phyloP scores from a whole-genome alignment of 2,329 filamentous ascomycete species.

The Alternaria sp. region DNA sequence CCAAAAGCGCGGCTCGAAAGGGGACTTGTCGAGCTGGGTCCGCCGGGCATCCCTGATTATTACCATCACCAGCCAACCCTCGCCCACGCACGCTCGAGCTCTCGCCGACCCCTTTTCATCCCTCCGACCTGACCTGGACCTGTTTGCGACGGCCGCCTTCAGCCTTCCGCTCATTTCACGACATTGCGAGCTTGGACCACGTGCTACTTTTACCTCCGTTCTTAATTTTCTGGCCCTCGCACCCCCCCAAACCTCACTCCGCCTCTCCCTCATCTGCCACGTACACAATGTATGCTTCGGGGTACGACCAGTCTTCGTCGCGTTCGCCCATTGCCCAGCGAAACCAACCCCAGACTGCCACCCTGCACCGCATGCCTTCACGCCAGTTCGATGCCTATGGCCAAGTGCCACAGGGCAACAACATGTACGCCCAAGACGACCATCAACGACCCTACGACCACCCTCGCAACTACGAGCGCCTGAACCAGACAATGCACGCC shows the following conservation, averaged over 20 bases:
- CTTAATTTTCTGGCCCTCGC: slow-evolving; percentile 35
- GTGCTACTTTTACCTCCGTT: slow-evolving; percentile 31
- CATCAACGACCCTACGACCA: slow-evolving; percentile 60
- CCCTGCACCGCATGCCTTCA: slow-evolving; percentile 74
- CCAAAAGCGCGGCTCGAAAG: slow-evolving; percentile 35
- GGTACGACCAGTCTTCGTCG: slow-evolving; percentile 57
- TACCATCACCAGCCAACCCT: slow-evolving; percentile 33
- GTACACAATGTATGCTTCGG: slow-evolving; percentile 47
- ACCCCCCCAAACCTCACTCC: slow-evolving; percentile 23
- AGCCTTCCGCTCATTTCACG: slow-evolving; percentile 29
- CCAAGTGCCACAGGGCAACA: slow-evolving; percentile 67
- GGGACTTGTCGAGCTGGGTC: slow-evolving; percentile 20
- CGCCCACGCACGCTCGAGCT: slow-evolving; percentile 32
- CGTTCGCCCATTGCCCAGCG: slow-evolving; percentile 80
- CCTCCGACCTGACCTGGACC: slow-evolving; percentile 13
- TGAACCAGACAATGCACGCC: slow-evolving; percentile 64
- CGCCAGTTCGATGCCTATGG: slow-evolving; percentile 79
- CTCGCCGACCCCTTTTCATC: slow-evolving; percentile 28
- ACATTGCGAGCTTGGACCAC: slow-evolving; percentile 26
- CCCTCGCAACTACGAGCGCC: slow-evolving; percentile 67
- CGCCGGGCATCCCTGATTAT: slow-evolving; percentile 31
- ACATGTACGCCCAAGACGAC: slow-evolving; percentile 76
- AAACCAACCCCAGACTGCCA: slow-evolving; percentile 63
- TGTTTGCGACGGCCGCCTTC: slow-evolving; percentile 20
- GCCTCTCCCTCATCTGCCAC: slow-evolving; percentile 18